Conservation (phyloP, 495 filamentous ascomycete species). For the Talaromyces stipitatus region DNA sequence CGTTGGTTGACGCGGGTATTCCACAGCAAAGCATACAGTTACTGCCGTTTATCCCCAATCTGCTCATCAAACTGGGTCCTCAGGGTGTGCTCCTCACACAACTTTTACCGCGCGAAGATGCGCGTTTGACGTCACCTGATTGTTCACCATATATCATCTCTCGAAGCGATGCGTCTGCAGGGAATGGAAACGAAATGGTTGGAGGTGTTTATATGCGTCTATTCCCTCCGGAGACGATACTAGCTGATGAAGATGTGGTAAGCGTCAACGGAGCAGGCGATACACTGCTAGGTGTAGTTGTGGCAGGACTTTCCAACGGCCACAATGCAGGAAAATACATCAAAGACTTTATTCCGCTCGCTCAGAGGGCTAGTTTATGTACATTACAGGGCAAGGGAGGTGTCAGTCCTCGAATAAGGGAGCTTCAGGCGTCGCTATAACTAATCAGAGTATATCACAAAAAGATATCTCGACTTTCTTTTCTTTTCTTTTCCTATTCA, state of each 20-base stretch:
- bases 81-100: slow-evolving; percentile 73
- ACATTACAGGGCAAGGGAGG: slow-evolving; percentile 65
- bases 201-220: slow-evolving; percentile 82
- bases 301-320: slow-evolving; percentile 53
- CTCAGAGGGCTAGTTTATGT: slow-evolving; percentile 68
- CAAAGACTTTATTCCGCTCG: slow-evolving; percentile 37
- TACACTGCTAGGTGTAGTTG: slow-evolving; percentile 76
- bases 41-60: slow-evolving; percentile 77
- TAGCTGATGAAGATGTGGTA: slow-evolving; percentile 55
- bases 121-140: slow-evolving; percentile 50
- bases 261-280: slow-evolving; percentile 95
- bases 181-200: slow-evolving; percentile 42
- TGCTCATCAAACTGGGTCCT: slow-evolving; percentile 76
- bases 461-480: no score
- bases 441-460: neutral
- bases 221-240: slow-evolving; percentile 59
- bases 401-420: slow-evolving; percentile 46
- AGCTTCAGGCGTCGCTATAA: no score
- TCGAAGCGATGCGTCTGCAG: slow-evolving; percentile 23
- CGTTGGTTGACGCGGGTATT: slow-evolving; percentile 69
- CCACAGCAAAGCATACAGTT: slow-evolving; percentile 78
- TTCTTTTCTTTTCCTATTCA: neutral
- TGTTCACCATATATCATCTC: slow-evolving; percentile 62
- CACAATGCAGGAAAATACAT: slow-evolving; percentile 12
- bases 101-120: slow-evolving; percentile 56